Conservation (phyloP, 2,329 filamentous ascomycete species). For the Dactylellina haptotyla region DNA sequence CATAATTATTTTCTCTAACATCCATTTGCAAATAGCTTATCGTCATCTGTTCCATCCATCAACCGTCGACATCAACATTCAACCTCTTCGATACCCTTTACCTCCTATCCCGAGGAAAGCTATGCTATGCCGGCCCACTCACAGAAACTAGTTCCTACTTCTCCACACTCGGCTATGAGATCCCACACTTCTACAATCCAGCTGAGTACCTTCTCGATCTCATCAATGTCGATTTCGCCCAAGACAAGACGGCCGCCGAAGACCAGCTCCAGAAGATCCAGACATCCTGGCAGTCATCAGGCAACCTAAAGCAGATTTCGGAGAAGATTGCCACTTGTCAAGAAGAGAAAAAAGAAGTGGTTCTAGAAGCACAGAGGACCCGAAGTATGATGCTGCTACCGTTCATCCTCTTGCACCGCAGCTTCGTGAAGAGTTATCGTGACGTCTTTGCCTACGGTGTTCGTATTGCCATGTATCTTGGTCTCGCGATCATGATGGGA, state of each 20-base stretch:
- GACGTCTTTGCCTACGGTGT: conserved; percentile 87
- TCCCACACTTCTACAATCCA: conserved; percentile 78
- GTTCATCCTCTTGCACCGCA: conserved; percentile 76
- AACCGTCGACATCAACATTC: conserved; percentile 82
- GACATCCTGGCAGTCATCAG: conserved; percentile 61
- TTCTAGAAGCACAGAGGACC: conserved; percentile 57
- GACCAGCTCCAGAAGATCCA: conserved; percentile 63
- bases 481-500: conserved; percentile 84
- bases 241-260: conserved; percentile 24
- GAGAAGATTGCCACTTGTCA: conserved; percentile 59
- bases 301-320: conserved; percentile 41
- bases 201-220: conserved; percentile 83
- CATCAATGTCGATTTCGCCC: conserved; percentile 77
- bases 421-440: conserved; percentile 83
- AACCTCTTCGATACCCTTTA: conserved; percentile 82
- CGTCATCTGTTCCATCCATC: conserved; percentile 84
- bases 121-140: conserved; percentile 77
- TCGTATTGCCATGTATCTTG: conserved; percentile 82
- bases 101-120: conserved; percentile 75
- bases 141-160: conserved; percentile 72
- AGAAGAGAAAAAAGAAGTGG: conserved; percentile 58
- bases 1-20: conserved; percentile 3
- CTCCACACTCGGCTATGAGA: conserved; percentile 68
- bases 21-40: conserved; percentile 68
- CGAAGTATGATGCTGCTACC: conserved; percentile 66